Evolutionary conservation across 129 eudicot species (phyloP), one percentile per base, ranked within the genome.

Genomic region (Pulicaria dysenterica): DNA sequence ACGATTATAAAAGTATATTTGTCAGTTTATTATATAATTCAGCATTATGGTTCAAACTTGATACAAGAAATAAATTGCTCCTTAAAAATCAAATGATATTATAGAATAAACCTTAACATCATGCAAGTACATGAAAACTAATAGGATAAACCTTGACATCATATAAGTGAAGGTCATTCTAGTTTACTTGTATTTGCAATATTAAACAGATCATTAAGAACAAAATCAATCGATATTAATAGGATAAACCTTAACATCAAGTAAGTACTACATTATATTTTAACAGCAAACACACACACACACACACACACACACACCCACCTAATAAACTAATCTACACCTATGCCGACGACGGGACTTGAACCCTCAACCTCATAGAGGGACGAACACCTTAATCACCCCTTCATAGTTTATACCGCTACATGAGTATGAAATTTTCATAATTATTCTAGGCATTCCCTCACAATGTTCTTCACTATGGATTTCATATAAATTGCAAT

Each of bases 41-140:
- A 57, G 8, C 31, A 57, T 14, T 31, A 44, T 4, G 45, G 15
- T 31, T 11, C 43, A 72, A 4, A 55, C 72, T 6, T 64, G 65
- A 11, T 31, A 70, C 63, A 44, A 41, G 42, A 40, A 70, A 51
- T 50, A 67, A 13, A 24, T 15, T 39, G n/a, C 74, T 38, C 58
- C 41, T 70, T 44, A 11, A 70, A 15, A 54, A 34, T 5, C 53
- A 15, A 64, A 42, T 4, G 11, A 37, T 13, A 36, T 58, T 4
- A n/a, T 36, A 13, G 17, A 3, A 64, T 42, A 17, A 64, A 16
- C 13, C 15, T 17, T 42, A 14, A 17, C 51, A 43, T 42, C 69
- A 43, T n/a, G n/a, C n/a, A n/a, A n/a, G n/a, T n/a, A n/a, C n/a
- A n/a, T 24, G 31, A 24, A 24, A 24, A 24, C 31, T 24, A 24